phyloP scores from a whole-genome alignment of 2,329 filamentous ascomycete genomes.

The Pyricularia grisea region DNA sequence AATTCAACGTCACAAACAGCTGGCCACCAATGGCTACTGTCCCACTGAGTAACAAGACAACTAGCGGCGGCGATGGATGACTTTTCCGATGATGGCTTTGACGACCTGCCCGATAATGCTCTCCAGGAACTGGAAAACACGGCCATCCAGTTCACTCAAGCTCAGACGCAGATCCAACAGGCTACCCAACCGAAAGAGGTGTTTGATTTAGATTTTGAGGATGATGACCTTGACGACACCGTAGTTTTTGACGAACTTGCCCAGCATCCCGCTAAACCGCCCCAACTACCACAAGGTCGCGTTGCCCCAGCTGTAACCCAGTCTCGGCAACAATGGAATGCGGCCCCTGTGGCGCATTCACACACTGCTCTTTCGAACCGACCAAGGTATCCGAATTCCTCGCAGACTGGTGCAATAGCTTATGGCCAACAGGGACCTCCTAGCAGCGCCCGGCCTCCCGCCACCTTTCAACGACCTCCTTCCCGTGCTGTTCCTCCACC shows the following conservation, averaged over 20 bases:
- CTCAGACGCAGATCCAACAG: constrained; percentile 21
- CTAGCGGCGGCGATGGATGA: constrained; percentile 35
- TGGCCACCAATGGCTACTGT: background rate
- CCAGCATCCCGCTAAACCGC: constrained; percentile 26
- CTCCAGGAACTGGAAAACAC: constrained; percentile 55
- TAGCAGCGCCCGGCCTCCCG: background rate
- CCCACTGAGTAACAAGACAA: background rate
- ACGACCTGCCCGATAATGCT: constrained; percentile 46
- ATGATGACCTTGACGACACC: constrained; percentile 49
- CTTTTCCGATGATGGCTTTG: constrained; percentile 55
- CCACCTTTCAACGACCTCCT: constrained; percentile 2
- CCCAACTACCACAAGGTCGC: constrained; percentile 21
- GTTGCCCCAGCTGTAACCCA: constrained; percentile 8
- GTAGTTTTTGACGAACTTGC: constrained; percentile 40
- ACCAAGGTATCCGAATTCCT: constrained; percentile 9
- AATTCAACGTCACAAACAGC: background rate
- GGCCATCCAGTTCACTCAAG: constrained; percentile 52
- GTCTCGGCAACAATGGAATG: constrained; percentile 13
- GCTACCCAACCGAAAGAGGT: background rate
- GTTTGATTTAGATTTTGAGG: constrained; percentile 35
- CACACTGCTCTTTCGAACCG: constrained; percentile 2
- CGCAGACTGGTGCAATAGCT: background rate
- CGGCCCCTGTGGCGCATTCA: constrained; percentile 5
- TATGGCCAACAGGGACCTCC: background rate
- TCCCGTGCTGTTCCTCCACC: constrained; percentile 7